Percentiles rank a stretch among this genome's conserved stretches.
Conservation (phyloP, 2,329 filamentous ascomycete species). For the Aspergillus cejpii region DNA sequence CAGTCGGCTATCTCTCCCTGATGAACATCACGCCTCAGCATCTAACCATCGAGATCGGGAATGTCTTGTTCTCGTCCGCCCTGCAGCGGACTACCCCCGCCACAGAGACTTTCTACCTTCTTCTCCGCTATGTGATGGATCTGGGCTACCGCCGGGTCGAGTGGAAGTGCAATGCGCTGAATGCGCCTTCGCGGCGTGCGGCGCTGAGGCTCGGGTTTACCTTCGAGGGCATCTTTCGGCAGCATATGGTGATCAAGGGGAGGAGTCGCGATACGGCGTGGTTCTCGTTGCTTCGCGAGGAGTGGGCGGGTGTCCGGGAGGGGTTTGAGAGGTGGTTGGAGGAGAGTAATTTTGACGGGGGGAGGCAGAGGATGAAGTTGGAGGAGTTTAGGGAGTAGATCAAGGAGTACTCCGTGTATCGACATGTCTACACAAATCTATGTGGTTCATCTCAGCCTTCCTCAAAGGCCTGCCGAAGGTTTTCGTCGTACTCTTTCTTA, state of each 20-base stretch:
- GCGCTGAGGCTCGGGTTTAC: constrained; percentile 54
- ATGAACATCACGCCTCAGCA: constrained; percentile 46
- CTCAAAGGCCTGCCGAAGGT: constrained; percentile 8
- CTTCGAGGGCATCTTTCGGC: constrained; percentile 55
- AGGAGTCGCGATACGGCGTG: constrained; percentile 54
- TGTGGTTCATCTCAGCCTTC: too few relatives aligned
- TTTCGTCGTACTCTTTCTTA: constrained; percentile 10
- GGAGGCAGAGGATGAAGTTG: constrained; percentile 47
- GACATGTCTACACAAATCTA: too few relatives aligned
- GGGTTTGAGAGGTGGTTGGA: constrained; percentile 52
- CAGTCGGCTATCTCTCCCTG: constrained; percentile 40
- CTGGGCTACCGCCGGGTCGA: constrained; percentile 53
- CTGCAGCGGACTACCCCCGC: constrained; percentile 51
- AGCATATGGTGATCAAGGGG: constrained; percentile 56
- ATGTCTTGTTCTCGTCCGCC: constrained; percentile 46
- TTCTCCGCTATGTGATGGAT: constrained; percentile 51
- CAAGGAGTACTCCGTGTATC: too few relatives aligned
- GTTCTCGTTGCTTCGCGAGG: constrained; percentile 53
- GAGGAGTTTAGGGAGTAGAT: constrained; percentile 25
- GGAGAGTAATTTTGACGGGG: constrained; percentile 52
- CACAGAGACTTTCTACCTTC: constrained; percentile 54
- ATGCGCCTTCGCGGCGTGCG: constrained; percentile 49
- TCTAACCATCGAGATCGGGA: constrained; percentile 52
- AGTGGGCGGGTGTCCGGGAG: constrained; percentile 53
- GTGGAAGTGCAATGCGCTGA: constrained; percentile 59